Evolutionary conservation across 2,329 filamentous ascomycete species (phyloP), one percentile per base, ranked within the genome.

Genomic region (Sporothrix inflata): DNA sequence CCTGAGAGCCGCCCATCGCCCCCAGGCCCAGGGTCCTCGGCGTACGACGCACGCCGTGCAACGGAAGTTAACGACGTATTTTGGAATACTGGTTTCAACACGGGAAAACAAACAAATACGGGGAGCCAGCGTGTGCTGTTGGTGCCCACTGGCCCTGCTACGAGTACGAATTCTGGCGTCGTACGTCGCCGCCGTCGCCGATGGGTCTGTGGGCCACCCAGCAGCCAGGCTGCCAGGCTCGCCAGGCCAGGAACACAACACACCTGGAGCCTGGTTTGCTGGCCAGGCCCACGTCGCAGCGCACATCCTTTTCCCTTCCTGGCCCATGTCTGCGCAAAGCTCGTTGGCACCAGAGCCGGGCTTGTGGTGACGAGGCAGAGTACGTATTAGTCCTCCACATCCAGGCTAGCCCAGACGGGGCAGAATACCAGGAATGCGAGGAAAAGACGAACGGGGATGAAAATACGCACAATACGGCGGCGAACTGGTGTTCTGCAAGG

Each of bases 331-430:
- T 40, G 57, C 57, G 11, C 60, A 65, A 19, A 63, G 8, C 38
- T 21, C 40, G 21, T 63, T n/a, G 60, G 60, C 34, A 40, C 9
- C 24, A 67, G 63, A 30, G 24, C 63, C 63, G 16, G 42, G 63
- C 24, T 34, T 24, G 9, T 24, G 53, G 53, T 70, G 68, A 70
- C 68, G 53, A 70, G 67, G 68, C 68, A 70, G 68, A 70, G 68
- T 70, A 61, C 68, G 67, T 69, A 27, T 69, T 60, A 69, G 67
- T 69, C 51, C 66, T 68, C 49, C 66, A 45, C 49, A 57, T 34
- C 45, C 42, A 67, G 4, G 30, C 45, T 67, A 67, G 45, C 21
- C 27, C 65, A 67, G 45, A 34, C 65, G 11, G 65, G 65, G 65
- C 65, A 51, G 45, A 53, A 12, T 67, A 14, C 47, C 16, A 21